phyloP scores from a whole-genome alignment of 805 yeast species.

The Myxozyma sirexii region DNA sequence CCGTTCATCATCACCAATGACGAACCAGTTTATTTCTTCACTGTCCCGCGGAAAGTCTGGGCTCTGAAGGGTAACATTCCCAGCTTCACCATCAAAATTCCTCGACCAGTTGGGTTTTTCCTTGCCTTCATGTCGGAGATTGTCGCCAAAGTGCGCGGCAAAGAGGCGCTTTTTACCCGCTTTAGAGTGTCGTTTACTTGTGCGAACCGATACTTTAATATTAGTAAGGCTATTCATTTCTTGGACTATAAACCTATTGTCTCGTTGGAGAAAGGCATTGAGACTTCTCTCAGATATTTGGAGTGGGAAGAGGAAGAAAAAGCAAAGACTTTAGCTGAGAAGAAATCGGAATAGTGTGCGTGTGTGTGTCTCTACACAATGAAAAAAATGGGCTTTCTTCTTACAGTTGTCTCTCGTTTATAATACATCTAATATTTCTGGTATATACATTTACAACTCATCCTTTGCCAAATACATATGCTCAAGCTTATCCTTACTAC shows the following conservation, averaged over 20 bases:
- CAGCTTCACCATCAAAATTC: conserved; percentile 64
- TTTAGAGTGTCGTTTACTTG: conserved; percentile 91
- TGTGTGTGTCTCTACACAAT: too few relatives aligned
- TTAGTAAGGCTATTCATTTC: conserved; percentile 75
- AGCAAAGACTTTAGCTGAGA: conserved; percentile 15
- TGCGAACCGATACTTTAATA: conserved; percentile 91
- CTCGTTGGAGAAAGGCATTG: conserved; percentile 76
- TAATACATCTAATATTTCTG: neutral
- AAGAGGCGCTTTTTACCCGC: conserved; percentile 93
- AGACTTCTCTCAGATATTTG: conserved; percentile 83
- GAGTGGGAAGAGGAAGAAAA: conserved; percentile 54
- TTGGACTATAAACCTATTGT: conserved; percentile 83
- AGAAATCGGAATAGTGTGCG: conserved; percentile 14
- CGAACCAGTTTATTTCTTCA: conserved; percentile 95
- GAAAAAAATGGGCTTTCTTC: too few relatives aligned
- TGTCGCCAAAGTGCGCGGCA: conserved; percentile 68
- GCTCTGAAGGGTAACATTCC: conserved; percentile 90
- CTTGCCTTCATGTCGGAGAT: conserved; percentile 82
- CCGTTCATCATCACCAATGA: conserved; percentile 91
- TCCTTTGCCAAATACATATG: conserved; percentile 28
- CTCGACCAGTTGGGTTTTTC: conserved; percentile 72
- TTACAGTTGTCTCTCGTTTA: too few relatives aligned
- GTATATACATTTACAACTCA: conserved; percentile 21
- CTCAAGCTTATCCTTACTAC: conserved; percentile 24
- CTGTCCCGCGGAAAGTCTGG: conserved; percentile 95